phyloP scores from a whole-genome alignment of 192 early-diverging fungal genomes.

The Funneliformis mosseae region DNA sequence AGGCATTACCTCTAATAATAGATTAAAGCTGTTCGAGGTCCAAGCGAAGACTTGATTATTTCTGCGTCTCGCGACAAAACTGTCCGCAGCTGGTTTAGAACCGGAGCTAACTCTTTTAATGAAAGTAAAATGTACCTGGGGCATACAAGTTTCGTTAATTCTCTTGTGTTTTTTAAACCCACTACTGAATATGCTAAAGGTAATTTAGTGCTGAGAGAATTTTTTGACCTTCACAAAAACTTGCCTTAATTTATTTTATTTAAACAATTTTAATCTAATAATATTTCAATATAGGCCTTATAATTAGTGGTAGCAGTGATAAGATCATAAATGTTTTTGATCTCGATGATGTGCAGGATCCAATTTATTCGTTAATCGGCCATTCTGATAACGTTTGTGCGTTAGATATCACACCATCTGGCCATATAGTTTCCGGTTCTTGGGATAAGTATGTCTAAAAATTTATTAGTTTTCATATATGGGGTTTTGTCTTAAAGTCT shows the following conservation, averaged over 20 bases:
- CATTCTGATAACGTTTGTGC: constrained; percentile 90
- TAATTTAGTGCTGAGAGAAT: constrained; percentile 41
- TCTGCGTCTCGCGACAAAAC: constrained; percentile 79
- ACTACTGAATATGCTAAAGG: constrained; percentile 63
- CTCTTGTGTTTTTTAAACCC: constrained; percentile 64
- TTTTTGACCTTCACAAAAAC: neutral
- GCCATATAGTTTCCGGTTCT: constrained; percentile 88
- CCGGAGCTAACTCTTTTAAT: constrained; percentile 50
- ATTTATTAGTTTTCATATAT: too few species aligned
- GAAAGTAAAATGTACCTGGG: constrained; percentile 57
- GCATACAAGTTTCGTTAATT: constrained; percentile 83
- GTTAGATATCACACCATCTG: constrained; percentile 61
- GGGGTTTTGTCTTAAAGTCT: neutral
- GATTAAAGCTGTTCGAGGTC: constrained; percentile 69
- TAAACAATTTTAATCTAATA: neutral
- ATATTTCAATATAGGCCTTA: constrained; percentile 63
- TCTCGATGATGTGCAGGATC: constrained; percentile 54
- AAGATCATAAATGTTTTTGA: constrained; percentile 85
- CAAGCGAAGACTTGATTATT: constrained; percentile 60
- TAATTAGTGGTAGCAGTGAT: constrained; percentile 84
- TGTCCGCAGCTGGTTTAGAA: constrained; percentile 71
- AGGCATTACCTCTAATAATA: constrained; percentile 27
- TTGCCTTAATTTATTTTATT: neutral
- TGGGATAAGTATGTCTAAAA: constrained; percentile 86
- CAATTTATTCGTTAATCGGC: constrained; percentile 71